These are phyloP conservation scores for Stachybotrys chartarum DNA, from an alignment of 2,329 filamentous ascomycete species.

Conservation along the genomic window DNA sequence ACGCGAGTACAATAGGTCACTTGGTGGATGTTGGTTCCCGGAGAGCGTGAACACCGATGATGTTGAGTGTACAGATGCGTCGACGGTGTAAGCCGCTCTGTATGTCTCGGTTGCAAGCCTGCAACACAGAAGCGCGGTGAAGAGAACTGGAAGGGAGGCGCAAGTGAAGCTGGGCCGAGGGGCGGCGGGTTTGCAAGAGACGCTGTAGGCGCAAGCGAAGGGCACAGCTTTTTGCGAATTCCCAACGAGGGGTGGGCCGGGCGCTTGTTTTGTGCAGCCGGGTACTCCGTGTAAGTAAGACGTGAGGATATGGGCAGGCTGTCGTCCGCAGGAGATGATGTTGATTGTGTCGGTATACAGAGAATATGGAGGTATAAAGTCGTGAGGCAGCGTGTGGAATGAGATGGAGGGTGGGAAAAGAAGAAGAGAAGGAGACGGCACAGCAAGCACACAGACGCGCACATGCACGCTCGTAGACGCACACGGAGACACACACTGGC, in stretches of 20 bases:
- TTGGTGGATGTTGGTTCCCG: slow-evolving; percentile 11
- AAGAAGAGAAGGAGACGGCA: slow-evolving; percentile 1
- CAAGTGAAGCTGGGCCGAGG: slow-evolving; percentile 7
- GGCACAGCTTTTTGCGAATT: slow-evolving; percentile 8
- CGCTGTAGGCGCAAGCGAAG: slow-evolving; percentile 14
- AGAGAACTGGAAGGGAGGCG: slow-evolving; percentile 7
- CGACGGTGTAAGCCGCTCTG: slow-evolving; percentile 4
- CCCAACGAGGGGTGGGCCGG: slow-evolving; percentile 5
- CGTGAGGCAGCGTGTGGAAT: not conserved
- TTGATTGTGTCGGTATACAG: not conserved
- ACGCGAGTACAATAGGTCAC: slow-evolving; percentile 9
- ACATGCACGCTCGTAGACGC: not conserved
- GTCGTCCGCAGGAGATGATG: not conserved
- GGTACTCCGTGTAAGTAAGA: slow-evolving; percentile 2
- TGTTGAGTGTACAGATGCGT: not conserved
- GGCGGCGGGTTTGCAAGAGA: slow-evolving; percentile 17
- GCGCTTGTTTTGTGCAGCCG: slow-evolving; percentile 7
- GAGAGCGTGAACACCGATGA: slow-evolving; percentile 1
- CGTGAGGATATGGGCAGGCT: not conserved
- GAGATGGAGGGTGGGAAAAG: slow-evolving; percentile 1
- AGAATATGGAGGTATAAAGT: not conserved
- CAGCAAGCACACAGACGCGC: slow-evolving; percentile 1
- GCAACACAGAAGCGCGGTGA: slow-evolving; percentile 8
- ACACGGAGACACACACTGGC: not conserved
- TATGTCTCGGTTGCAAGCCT: slow-evolving; percentile 21